Base-by-base conservation (phyloP, 345 rosid genomes). In the Bruguiera gymnorhiza region DNA sequence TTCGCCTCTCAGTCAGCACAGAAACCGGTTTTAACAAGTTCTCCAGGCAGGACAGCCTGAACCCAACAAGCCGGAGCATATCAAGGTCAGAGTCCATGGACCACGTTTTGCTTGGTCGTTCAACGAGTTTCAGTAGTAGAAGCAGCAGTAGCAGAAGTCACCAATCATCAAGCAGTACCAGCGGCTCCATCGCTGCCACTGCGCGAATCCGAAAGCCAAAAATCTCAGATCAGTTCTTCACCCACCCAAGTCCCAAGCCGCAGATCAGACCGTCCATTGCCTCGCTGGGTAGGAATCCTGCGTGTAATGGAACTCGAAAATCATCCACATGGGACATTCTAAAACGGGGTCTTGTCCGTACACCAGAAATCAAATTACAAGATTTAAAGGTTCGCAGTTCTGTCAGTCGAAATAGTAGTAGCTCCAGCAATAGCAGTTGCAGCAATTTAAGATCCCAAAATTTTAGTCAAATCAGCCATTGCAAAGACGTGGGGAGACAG, bases 161-260 rank as follows among this genome's bases (percentile, higher is more conserved):
- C 36, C 31, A 60, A 57, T 84, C 83, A 10, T 73, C 83, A 7
- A 69, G 59, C 23, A 76, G 73, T 67, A 59, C 36, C 55, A 39
- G 57, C 65, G 43, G 54, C 55, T 11, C 70, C 20, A 10, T 56
- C 32, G 62, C 63, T 10, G 34, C 46, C 43, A 30, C 10, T 5
- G 24, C 80, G 2, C 62, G 51, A 60, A 39, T 48, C 52, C 73
- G 80, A 16, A 82, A 82, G 62, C 85, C 85, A 60, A 79, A 69
- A 68, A 23, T 69, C 54, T 66, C 75, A 56, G 84, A 86, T 76
- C 86, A 80, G 39, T 92, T 86, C 68, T 74, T 32, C 73, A 71
- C 75, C 0, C 86, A 81, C 60, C 93, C 93, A 16, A 92, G 97
- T 72, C 97, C 97, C 9, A 86, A 81, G 16, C 97, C 96, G 26